phyloP scores from a whole-genome alignment of 1,284 basidiomycete species.

The Pseudozyma tsukubaensis region DNA sequence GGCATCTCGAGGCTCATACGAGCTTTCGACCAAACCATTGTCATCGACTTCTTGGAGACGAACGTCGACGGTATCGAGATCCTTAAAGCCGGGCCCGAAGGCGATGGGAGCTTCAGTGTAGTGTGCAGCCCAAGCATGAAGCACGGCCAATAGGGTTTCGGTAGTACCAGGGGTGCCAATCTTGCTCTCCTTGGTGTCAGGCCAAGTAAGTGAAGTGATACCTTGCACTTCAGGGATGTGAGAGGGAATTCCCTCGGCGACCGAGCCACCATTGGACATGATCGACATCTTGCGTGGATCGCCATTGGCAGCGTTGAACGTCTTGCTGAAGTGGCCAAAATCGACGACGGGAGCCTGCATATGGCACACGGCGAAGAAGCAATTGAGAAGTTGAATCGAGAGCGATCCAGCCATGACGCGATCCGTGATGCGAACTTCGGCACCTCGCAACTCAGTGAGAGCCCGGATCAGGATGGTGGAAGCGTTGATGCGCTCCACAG shows the following conservation, averaged over 20 bases:
- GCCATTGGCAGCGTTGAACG: slow-evolving; percentile 63
- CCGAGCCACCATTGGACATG: slow-evolving; percentile 60
- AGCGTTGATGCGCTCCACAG: slow-evolving; percentile 36
- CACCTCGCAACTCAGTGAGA: slow-evolving; percentile 42
- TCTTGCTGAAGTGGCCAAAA: slow-evolving; percentile 57
- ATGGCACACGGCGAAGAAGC: slow-evolving; percentile 61
- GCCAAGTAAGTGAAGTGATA: slow-evolving; percentile 32
- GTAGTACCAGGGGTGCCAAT: slow-evolving; percentile 56
- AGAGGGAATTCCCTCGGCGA: slow-evolving; percentile 41
- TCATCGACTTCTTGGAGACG: slow-evolving; percentile 39
- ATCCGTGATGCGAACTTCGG: slow-evolving; percentile 48
- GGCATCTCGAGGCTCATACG: slow-evolving; percentile 12
- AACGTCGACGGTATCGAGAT: slow-evolving; percentile 21
- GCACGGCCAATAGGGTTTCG: slow-evolving; percentile 57
- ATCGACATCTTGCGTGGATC: slow-evolving; percentile 59
- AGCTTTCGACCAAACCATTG: slow-evolving; percentile 21
- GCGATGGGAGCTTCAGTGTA: slow-evolving; percentile 62
- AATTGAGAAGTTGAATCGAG: slow-evolving; percentile 58
- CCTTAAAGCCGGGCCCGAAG: slow-evolving; percentile 47
- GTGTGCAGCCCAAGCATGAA: slow-evolving; percentile 63
- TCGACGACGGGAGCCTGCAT: slow-evolving; percentile 62
- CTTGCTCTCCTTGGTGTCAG: slow-evolving; percentile 49
- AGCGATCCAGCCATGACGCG: slow-evolving; percentile 57
- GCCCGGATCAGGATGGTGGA: slow-evolving; percentile 43
- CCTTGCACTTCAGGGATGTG: slow-evolving; percentile 28